Evolutionary conservation across 805 yeast species (phyloP).

Genomic region (Cyberlindnera lachancei): DNA sequence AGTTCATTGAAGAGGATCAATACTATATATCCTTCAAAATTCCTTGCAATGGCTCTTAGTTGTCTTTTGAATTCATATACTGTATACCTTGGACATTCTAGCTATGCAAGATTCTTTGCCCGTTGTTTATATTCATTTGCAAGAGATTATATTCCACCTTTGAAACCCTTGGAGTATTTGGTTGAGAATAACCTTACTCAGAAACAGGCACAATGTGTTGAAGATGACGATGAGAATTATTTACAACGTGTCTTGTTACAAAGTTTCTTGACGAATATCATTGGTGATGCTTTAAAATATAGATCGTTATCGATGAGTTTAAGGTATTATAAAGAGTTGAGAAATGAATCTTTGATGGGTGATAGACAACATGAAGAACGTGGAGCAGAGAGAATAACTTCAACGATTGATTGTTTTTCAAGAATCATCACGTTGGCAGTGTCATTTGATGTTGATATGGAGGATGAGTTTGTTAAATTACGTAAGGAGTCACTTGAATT

Average conservation of each 20-base stretch:
- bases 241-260: constrained; percentile 61
- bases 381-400: constrained; percentile 17
- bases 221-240: constrained; percentile 48
- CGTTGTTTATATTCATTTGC: constrained; percentile 61
- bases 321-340: constrained; percentile 13
- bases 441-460: constrained; percentile 61
- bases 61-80: constrained; percentile 48
- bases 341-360: constrained; percentile 10
- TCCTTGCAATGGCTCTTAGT: constrained; percentile 59
- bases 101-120: constrained; percentile 34
- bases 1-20: constrained; percentile 52
- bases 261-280: constrained; percentile 48
- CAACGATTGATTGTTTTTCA: constrained; percentile 28
- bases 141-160: constrained; percentile 49
- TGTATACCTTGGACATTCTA: constrained; percentile 28
- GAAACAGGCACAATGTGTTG: constrained; percentile 34
- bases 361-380: constrained; percentile 2
- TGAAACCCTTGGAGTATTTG: constrained; percentile 33
- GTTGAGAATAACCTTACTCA: constrained; percentile 20
- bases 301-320: not conserved
- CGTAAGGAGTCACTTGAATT: constrained; percentile 33
- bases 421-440: constrained; percentile 44
- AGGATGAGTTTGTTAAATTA: constrained; percentile 27
- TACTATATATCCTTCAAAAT: constrained; percentile 74
- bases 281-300: constrained; percentile 29